These are phyloP conservation scores for Fusarium chlamydosporum DNA, from an alignment of 2,329 filamentous ascomycete genomes.

Conservation along the genomic window DNA sequence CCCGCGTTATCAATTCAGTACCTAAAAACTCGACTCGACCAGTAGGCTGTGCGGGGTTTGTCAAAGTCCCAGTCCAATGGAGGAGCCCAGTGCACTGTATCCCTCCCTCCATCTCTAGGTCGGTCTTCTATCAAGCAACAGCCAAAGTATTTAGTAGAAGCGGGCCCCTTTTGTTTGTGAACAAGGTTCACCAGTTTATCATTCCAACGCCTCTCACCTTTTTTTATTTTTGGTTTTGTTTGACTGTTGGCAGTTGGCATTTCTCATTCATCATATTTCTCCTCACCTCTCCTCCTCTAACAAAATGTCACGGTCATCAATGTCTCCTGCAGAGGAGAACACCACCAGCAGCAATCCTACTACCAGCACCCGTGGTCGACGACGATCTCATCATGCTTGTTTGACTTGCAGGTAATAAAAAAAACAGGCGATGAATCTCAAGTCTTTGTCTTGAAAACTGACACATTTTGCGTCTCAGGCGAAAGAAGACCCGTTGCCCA, in stretches of 20 bases:
- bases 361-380: slow-evolving; percentile 52
- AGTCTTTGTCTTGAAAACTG: background rate
- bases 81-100: slow-evolving; percentile 13
- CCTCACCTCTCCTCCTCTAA: background rate
- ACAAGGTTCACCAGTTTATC: slow-evolving; percentile 24
- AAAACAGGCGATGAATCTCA: background rate
- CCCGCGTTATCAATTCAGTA: slow-evolving; percentile 40
- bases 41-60: slow-evolving; percentile 44
- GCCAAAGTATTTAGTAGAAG: slow-evolving; percentile 44
- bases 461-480: slow-evolving; percentile 45
- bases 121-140: background rate
- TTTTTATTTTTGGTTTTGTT: slow-evolving; percentile 6
- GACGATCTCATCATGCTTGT: slow-evolving; percentile 60
- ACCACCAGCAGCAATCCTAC: slow-evolving; percentile 20
- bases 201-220: slow-evolving; percentile 9
- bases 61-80: slow-evolving; percentile 3
- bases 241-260: slow-evolving; percentile 3
- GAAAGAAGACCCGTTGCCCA: slow-evolving; percentile 67
- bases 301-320: slow-evolving; percentile 42
- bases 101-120: too few relatives aligned
- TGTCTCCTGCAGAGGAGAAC: slow-evolving; percentile 54
- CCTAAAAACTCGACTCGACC: slow-evolving; percentile 11
- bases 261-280: background rate
- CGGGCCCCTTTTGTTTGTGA: slow-evolving; percentile 35
- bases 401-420: slow-evolving; percentile 62